Conservation (phyloP, 352 stramenopile genomes). For the Phytophthora capsici region DNA sequence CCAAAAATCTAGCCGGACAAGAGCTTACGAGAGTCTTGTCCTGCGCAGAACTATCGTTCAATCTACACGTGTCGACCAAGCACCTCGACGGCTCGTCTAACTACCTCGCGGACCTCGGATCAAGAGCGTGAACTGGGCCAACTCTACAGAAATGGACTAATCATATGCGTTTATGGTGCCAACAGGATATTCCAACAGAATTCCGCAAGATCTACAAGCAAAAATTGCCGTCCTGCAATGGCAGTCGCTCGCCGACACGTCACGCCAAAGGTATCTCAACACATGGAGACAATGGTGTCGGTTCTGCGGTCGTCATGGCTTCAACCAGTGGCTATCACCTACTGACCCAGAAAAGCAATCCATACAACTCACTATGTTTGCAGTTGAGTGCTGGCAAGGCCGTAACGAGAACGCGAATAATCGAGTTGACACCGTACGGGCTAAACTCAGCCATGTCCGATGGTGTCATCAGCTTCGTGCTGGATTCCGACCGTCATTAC, state of each 20-base stretch:
- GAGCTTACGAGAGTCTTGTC: slow-evolving; percentile 2
- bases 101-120: slow-evolving; percentile 4
- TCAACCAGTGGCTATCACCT: neutral
- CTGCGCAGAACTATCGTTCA: slow-evolving; percentile 1
- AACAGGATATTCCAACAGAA: slow-evolving; percentile 5
- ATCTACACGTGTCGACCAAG: neutral
- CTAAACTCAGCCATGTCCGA: slow-evolving; percentile 14
- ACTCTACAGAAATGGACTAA: slow-evolving; percentile 12
- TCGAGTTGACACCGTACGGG: slow-evolving; percentile 20
- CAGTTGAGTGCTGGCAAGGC: slow-evolving; percentile 3
- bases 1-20: neutral
- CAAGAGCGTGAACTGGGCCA: slow-evolving; percentile 2
- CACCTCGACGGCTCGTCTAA: slow-evolving; percentile 10
- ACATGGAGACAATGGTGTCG: slow-evolving; percentile 12
- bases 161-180: neutral
- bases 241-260: slow-evolving; percentile 18
- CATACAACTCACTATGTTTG: slow-evolving; percentile 16
- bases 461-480: slow-evolving; percentile 2
- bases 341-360: slow-evolving; percentile 1
- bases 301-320: neutral
- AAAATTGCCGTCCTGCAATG: slow-evolving; percentile 2
- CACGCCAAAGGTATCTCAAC: slow-evolving; percentile 1
- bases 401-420: neutral
- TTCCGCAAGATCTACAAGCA: slow-evolving; percentile 18
- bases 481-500: slow-evolving; percentile 5